Base-by-base conservation (phyloP, 2,329 filamentous ascomycete species). In the Fusarium algeriense region DNA sequence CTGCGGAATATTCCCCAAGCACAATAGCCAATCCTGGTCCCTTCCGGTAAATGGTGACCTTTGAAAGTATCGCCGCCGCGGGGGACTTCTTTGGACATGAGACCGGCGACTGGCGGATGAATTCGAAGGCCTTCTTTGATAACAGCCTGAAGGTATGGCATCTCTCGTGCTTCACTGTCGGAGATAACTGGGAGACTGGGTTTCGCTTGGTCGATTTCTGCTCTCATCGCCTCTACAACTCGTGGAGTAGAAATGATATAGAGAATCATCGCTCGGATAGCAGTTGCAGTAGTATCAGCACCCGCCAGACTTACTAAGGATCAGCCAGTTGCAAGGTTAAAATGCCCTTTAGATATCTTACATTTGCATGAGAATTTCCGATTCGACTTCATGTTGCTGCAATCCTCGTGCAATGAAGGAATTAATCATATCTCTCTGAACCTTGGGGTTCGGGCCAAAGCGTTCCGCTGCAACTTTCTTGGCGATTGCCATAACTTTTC, bases 81-180 rank as follows among this genome's bases (percentile, higher is more conserved):
- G 7, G 43, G 43, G 4, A 38, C 34, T 28, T 57, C 54, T 9
- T 48, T 48, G 2, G 32, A 38, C 41, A 57, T 48, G 23, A 57
- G 32, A 4, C 43, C 43, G 6, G 49, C 54, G 13, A 48, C 54
- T 3, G 54, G 54, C 2, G 54, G 54, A 2, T 48, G 34, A 6
- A 57, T 30, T 30, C 54, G 32, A 28, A 57, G 43, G 6, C 41
- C 54, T 15, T 57, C 54, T 48, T 48, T 46, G 14, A 57, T 38
- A 14, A 57, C 26, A 13, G 54, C 54, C 5, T 57, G 23, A 2
- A 57, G 26, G 13, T 57, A 57, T 48, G 43, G 32, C 41, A 38
- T 30, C 5, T 11, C 23, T 3, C 34, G 32, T 7, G 41, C 54
- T 30, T 57, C 32, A 4, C 2, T 2, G 1, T 37, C 41, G 1